phyloP scores from a whole-genome alignment of 2,329 filamentous ascomycete species.

The Trichoderma endophyticum region DNA sequence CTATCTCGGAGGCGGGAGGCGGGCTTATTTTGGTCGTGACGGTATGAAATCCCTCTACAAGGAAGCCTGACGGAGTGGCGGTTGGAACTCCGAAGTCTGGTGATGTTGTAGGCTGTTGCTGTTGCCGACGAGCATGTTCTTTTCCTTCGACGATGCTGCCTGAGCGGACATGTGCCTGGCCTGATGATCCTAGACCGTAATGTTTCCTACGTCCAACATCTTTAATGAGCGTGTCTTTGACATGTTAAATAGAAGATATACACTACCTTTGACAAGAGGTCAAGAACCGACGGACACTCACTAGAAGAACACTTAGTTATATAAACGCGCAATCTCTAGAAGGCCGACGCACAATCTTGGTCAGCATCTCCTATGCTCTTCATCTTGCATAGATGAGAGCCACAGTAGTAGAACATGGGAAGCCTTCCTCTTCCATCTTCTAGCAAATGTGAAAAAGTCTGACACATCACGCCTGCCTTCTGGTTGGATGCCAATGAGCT shows the following conservation, averaged over 20 bases:
- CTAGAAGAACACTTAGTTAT: slow-evolving; percentile 30
- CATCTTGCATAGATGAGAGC: slow-evolving; percentile 49
- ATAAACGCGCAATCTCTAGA: not conserved
- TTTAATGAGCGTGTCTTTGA: not conserved
- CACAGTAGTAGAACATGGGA: slow-evolving; percentile 51
- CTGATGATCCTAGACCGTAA: slow-evolving; percentile 23
- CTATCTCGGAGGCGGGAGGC: not conserved
- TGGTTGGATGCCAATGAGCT: slow-evolving; percentile 26
- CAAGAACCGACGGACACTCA: slow-evolving; percentile 51
- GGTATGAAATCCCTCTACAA: slow-evolving; percentile 4
- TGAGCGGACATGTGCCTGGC: not conserved
- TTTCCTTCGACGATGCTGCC: not conserved
- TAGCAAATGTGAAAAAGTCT: slow-evolving; percentile 29
- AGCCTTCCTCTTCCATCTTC: slow-evolving; percentile 32
- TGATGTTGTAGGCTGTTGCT: not conserved
- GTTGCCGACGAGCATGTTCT: not conserved
- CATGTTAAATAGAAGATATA: not conserved
- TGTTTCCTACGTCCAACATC: slow-evolving; percentile 26
- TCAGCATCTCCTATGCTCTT: slow-evolving; percentile 30
- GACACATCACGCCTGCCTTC: slow-evolving; percentile 33
- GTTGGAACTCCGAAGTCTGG: not conserved
- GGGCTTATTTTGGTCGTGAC: not conserved
- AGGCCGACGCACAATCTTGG: slow-evolving; percentile 44
- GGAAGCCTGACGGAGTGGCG: not conserved
- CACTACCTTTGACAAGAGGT: slow-evolving; percentile 50